A percentile compares a stretch with the other conserved stretches of the same genome.
phyloP scores from a whole-genome alignment of 2,329 filamentous ascomycete genomes.

The Clarireedia homoeocarpa region DNA sequence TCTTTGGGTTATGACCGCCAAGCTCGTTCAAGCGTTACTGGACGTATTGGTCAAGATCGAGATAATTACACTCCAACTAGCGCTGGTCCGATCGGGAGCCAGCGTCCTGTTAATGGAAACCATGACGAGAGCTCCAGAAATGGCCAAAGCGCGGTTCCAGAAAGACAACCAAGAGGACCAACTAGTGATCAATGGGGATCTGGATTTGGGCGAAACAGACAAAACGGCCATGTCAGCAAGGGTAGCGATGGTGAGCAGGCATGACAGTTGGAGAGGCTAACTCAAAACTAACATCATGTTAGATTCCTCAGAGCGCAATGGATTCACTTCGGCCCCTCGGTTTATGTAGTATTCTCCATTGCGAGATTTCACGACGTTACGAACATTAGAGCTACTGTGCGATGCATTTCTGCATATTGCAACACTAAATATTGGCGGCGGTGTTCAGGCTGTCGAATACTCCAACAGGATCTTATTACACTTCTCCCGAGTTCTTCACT shows the following conservation, averaged over 20 bases:
- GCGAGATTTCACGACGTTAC: conserved; percentile 22
- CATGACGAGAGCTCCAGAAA: conserved; percentile 25
- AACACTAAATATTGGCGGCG: conserved; percentile 14
- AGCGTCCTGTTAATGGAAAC: conserved; percentile 42
- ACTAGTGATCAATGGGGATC: conserved; percentile 49
- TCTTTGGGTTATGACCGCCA: conserved; percentile 39
- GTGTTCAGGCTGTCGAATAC: conserved; percentile 14
- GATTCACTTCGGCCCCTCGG: conserved; percentile 11
- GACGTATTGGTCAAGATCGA: conserved; percentile 38
- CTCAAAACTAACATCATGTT: conserved; percentile 26
- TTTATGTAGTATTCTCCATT: conserved; percentile 13
- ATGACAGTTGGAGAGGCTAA: conserved; percentile 15
- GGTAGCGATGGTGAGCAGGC: conserved; percentile 45
- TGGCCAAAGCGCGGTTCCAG: conserved; percentile 36
- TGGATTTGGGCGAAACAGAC: conserved; percentile 45
- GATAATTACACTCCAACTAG: conserved; percentile 32
- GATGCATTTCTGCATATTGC: conserved; percentile 13
- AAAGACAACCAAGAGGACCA: conserved; percentile 56
- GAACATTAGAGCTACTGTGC: conserved; percentile 20
- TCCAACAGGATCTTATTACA: background rate
- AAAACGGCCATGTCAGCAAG: conserved; percentile 54
- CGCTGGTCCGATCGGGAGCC: conserved; percentile 56
- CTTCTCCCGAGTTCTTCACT: background rate
- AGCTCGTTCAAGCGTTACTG: conserved; percentile 31
- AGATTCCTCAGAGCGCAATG: conserved; percentile 29